phyloP scores from a whole-genome alignment of 495 filamentous ascomycete genomes.

The Aspergillus hancockii region DNA sequence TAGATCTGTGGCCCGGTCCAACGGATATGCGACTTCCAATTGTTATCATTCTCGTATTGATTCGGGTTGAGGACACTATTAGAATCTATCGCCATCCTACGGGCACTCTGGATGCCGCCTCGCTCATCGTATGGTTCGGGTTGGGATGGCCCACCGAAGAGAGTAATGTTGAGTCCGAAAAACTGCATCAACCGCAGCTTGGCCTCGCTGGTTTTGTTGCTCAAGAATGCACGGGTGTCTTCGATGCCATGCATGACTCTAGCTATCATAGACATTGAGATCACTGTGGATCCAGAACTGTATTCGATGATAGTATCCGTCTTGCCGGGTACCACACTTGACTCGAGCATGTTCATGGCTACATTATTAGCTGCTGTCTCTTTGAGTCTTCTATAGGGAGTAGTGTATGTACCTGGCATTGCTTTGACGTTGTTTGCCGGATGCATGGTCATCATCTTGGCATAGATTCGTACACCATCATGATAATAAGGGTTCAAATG shows the following conservation, averaged over 20 bases:
- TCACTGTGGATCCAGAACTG: conserved; percentile 63
- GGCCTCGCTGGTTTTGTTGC: conserved; percentile 59
- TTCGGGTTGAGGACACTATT: conserved; percentile 52
- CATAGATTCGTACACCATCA: conserved; percentile 63
- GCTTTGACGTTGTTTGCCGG: conserved; percentile 66
- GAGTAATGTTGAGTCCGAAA: conserved; percentile 57
- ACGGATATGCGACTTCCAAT: conserved; percentile 59
- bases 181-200: conserved; percentile 58
- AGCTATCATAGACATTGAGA: conserved; percentile 59
- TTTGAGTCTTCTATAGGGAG: not conserved
- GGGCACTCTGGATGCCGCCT: conserved; percentile 52
- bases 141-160: conserved; percentile 60
- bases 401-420: conserved; percentile 51
- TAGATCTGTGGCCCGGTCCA: conserved; percentile 63
- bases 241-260: conserved; percentile 53
- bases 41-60: conserved; percentile 61
- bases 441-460: conserved; percentile 64
- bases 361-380: not conserved
- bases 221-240: conserved; percentile 57
- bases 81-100: conserved; percentile 38
- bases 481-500: conserved; percentile 54
- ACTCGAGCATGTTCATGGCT: conserved; percentile 59
- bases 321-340: conserved; percentile 40
- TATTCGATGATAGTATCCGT: conserved; percentile 58
- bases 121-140: conserved; percentile 55